These are phyloP conservation scores for Oryza nivara DNA, from an alignment of 176 grass and related monocot genomes.

Conservation along the genomic window DNA sequence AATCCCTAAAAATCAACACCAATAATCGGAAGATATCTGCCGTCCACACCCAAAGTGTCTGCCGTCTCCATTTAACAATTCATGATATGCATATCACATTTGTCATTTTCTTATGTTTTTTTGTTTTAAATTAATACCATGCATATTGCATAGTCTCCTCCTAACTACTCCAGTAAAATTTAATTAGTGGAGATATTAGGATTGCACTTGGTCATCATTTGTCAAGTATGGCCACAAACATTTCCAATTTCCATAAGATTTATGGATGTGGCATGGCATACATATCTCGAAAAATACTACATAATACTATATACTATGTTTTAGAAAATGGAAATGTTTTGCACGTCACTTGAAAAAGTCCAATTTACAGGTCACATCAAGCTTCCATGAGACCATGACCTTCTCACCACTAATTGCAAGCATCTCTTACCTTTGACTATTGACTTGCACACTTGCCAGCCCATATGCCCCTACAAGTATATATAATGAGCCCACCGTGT, in stretches of 20 bases:
- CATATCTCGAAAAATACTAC: not conserved
- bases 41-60: not conserved
- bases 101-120: not conserved
- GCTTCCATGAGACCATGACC: conserved; percentile 8
- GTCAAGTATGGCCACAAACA: not conserved
- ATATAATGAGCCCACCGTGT: conserved; percentile 25
- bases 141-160: not conserved
- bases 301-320: not conserved
- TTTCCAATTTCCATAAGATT: not conserved
- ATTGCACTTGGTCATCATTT: not conserved
- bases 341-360: not conserved
- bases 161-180: not conserved
- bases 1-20: not conserved
- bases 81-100: not conserved
- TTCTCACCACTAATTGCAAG: conserved; percentile 14
- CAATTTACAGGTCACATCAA: not conserved
- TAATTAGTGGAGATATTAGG: not conserved
- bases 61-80: conserved; percentile 25
- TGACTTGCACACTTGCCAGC: conserved; percentile 44
- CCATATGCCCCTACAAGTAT: not conserved
- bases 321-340: not conserved
- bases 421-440: conserved; percentile 50
- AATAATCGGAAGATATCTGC: not conserved
- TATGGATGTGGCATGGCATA: not conserved
- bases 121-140: not conserved